phyloP scores from a whole-genome alignment of 139 green algal species.

The Asterochloris sp. region DNA sequence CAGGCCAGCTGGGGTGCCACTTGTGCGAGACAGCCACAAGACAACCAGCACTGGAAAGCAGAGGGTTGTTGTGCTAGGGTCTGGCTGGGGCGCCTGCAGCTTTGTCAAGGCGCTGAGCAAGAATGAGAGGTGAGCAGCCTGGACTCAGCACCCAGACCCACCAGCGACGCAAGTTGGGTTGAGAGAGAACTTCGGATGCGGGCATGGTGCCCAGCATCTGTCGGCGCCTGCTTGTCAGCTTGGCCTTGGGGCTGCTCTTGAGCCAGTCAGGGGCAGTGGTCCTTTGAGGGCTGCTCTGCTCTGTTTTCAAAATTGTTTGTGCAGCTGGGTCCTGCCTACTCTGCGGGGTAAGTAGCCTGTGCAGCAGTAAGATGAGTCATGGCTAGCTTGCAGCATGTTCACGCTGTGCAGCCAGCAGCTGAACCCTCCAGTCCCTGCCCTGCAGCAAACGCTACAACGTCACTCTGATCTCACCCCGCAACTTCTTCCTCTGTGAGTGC shows the following conservation, averaged over 20 bases:
- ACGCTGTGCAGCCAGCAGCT: background rate
- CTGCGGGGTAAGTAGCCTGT: background rate
- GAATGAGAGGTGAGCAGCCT: conserved; percentile 36
- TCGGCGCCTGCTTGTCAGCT: background rate
- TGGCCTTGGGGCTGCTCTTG: background rate
- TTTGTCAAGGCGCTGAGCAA: conserved; percentile 73
- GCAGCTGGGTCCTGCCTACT: background rate
- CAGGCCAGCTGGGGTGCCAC: no score
- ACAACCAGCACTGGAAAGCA: conserved; percentile 15
- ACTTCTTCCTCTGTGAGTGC: conserved; percentile 84
- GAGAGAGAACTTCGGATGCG: background rate
- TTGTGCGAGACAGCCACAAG: no score
- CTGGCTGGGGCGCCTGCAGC: conserved; percentile 67
- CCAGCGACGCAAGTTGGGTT: background rate
- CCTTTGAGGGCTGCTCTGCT: background rate
- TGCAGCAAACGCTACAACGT: conserved; percentile 70
- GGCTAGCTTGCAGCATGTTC: background rate
- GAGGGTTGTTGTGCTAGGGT: conserved; percentile 75
- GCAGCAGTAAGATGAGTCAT: background rate
- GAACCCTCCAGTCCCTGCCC: background rate
- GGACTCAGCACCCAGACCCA: background rate
- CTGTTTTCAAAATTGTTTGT: no score
- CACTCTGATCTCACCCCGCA: conserved; percentile 80
- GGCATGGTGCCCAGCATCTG: background rate
- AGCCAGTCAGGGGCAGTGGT: background rate